Percentiles rank a stretch among this genome's conserved stretches.
Conservation (phyloP, 176 grass and related monocot genomes). For the Oryza punctata region DNA sequence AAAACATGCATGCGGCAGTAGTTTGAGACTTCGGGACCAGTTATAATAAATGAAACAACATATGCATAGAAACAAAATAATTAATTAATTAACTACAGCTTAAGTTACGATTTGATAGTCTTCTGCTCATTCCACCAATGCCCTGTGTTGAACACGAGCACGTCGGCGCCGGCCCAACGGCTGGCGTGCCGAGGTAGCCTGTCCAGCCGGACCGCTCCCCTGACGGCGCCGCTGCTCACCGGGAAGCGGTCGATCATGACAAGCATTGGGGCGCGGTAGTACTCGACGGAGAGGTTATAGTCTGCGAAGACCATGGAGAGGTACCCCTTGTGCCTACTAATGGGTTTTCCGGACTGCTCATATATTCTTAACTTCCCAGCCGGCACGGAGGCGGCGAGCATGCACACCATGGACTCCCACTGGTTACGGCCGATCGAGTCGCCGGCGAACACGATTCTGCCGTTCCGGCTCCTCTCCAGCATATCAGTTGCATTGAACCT, state of each 20-base stretch:
- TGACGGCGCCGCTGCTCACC: background rate
- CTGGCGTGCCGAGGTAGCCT: conserved; percentile 33
- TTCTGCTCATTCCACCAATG: conserved; percentile 56
- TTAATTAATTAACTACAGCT: background rate
- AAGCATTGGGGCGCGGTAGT: conserved; percentile 53
- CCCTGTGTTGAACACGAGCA: conserved; percentile 52
- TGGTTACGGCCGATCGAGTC: conserved; percentile 44
- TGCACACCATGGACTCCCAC: conserved; percentile 41
- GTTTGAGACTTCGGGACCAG: background rate
- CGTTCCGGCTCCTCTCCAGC: conserved; percentile 48
- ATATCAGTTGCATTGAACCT: conserved; percentile 51
- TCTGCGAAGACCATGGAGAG: conserved; percentile 42
- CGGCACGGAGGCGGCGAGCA: conserved; percentile 42
- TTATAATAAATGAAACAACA: background rate
- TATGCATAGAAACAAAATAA: background rate
- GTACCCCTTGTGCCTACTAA: conserved; percentile 49
- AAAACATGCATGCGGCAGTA: background rate
- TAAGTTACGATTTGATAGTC: conserved; percentile 32
- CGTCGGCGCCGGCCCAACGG: conserved; percentile 35
- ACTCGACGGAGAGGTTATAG: conserved; percentile 38
- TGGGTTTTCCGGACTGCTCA: conserved; percentile 46
- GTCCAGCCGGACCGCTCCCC: conserved; percentile 31
- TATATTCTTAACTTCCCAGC: background rate
- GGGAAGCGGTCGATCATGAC: conserved; percentile 41
- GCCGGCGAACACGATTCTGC: conserved; percentile 48